phyloP scores from a whole-genome alignment of 768 basidiomycete species.

The Sarcodon sp. region DNA sequence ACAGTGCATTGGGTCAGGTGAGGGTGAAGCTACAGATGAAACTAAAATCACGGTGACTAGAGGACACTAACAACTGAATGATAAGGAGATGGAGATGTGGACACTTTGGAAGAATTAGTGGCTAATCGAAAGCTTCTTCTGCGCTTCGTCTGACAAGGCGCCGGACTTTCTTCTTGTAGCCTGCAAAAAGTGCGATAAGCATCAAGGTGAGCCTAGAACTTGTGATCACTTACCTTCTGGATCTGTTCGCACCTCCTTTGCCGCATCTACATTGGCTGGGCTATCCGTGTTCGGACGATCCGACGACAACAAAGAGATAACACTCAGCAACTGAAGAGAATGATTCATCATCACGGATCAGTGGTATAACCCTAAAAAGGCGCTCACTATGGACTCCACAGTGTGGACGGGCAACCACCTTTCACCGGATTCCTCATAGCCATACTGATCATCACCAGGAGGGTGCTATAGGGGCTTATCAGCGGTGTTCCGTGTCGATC shows the following conservation, averaged over 20 bases:
- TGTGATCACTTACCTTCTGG: conserved; percentile 30
- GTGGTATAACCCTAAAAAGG: not conserved
- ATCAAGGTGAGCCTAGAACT: not conserved
- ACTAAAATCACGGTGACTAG: no score
- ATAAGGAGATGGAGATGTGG: no score
- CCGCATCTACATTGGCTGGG: conserved; percentile 94
- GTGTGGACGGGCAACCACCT: conserved; percentile 97
- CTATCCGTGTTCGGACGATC: conserved; percentile 87
- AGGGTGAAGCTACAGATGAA: no score
- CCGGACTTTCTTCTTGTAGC: conserved; percentile 93
- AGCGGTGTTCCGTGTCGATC: conserved; percentile 4
- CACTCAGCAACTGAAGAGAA: conserved; percentile 68
- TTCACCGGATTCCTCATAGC: conserved; percentile 95
- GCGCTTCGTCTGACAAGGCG: conserved; percentile 77
- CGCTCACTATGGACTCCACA: conserved; percentile 84
- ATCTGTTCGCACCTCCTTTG: conserved; percentile 71
- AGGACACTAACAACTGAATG: no score
- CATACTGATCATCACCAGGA: conserved; percentile 92
- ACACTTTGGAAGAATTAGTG: not conserved
- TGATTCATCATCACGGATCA: conserved; percentile 1
- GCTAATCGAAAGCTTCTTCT: conserved; percentile 73
- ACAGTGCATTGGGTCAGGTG: no score
- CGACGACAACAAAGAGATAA: conserved; percentile 90
- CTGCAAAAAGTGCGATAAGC: conserved; percentile 20
- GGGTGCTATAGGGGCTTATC: conserved; percentile 47